Percentiles rank a stretch among this genome's conserved stretches.
Evolutionary conservation across 73 alveolate species (phyloP).

Genomic region (Paramecium caudatum): DNA sequence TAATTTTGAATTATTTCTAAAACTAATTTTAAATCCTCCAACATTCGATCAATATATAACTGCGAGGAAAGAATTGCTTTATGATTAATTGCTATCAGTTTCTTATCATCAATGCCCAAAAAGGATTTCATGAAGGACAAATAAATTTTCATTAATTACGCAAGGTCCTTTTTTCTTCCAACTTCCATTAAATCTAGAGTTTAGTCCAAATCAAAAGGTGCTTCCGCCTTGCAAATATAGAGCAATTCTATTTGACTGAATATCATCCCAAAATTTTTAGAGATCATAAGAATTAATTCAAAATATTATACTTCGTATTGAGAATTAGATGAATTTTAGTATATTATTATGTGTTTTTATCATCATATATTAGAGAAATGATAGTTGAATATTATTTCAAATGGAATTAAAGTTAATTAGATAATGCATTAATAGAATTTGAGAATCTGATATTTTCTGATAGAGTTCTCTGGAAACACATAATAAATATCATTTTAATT

Average conservation of each 20-base stretch:
- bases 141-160: background rate
- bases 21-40: slow-evolving; percentile 40
- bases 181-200: slow-evolving; percentile 35
- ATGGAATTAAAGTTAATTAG: too few species aligned
- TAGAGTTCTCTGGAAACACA: too few species aligned
- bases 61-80: background rate
- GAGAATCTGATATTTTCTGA: too few species aligned
- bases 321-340: background rate
- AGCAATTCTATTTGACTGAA: slow-evolving; percentile 45
- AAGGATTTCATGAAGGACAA: slow-evolving; percentile 14
- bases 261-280: background rate
- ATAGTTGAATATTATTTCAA: too few species aligned
- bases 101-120: slow-evolving; percentile 20
- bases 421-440: too few species aligned
- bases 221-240: slow-evolving; percentile 9
- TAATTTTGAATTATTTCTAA: slow-evolving; percentile 28
- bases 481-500: too few species aligned
- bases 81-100: slow-evolving; percentile 14
- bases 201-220: slow-evolving; percentile 15
- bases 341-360: too few species aligned
- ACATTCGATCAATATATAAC: background rate
- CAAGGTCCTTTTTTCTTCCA: slow-evolving; percentile 30
- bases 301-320: too few species aligned
- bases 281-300: too few species aligned
- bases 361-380: too few species aligned